Evolutionary conservation across 306 rosid species (phyloP), one percentile per base, ranked within the genome.

Genomic region (Quercus parvula): DNA sequence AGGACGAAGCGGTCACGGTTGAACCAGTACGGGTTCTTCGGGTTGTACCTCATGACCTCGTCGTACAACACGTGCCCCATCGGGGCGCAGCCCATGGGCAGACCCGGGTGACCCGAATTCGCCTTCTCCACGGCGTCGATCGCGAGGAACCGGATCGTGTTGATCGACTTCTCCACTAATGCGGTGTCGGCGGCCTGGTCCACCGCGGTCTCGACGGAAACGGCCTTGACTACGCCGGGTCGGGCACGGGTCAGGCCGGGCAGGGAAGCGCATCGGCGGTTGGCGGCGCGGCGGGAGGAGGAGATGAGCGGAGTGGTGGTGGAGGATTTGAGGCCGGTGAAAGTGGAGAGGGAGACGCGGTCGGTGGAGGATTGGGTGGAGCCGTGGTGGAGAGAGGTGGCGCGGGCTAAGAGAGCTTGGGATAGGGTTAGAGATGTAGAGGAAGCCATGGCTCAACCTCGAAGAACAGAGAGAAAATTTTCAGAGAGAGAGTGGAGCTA

Each of bases 1-100:
- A 95, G 51, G 18, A 95, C 92, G n/a, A 95, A 95, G 27, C 99
- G 90, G 81, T 95, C 99, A 74, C 99, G 90, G 83, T 95, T 95
- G 78, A 95, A 95, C 99, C 99, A 95, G 63, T 83, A 77, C 1
- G 99, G 98, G 57, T 95, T 95, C 80, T 91, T 95, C 0, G 99
- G 99, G 77, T 95, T 95, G 55, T 90, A 95, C 83, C 76, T 90
- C 99, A 95, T 90, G 64, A 87, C 76, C 86, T 95, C 99, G 20
- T 95, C 99, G 67, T 90, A 95, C 35, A 95, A 79, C 22, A 95
- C 83, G 71, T 95, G 99, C 31, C 98, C 99, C 91, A 93, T 82
- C 4, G 99, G 99, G 18, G 99, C 99, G 68, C 99, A 95, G 0
- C 99, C 99, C 99, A 95, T 95, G 20, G 99, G 99, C 27, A 95